Percentiles rank a stretch among this genome's conserved stretches.
Evolutionary conservation across 352 stramenopile species (phyloP).

Genomic region (Phytophthora idaei): DNA sequence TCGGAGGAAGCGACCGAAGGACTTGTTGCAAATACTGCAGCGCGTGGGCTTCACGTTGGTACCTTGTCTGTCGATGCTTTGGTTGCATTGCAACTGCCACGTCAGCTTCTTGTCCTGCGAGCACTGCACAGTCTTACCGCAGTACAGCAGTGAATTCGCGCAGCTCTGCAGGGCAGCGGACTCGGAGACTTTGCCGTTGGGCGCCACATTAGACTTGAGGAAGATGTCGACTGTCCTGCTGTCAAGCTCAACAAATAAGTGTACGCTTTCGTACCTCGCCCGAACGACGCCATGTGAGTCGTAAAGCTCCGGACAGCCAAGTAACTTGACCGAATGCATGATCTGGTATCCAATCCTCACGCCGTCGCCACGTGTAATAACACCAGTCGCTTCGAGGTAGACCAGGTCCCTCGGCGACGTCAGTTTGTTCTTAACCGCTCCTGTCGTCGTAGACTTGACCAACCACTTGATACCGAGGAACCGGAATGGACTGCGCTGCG

Average conservation of each 20-base stretch:
- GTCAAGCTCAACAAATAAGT: conserved; percentile 46
- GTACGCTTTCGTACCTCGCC: conserved; percentile 44
- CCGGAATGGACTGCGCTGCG: conserved; percentile 61
- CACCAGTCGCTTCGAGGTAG: conserved; percentile 71
- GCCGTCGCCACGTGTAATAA: conserved; percentile 52
- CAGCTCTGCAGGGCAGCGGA: conserved; percentile 38
- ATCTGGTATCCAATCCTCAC: conserved; percentile 71
- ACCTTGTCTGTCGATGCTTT: conserved; percentile 20
- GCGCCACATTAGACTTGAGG: conserved; percentile 38
- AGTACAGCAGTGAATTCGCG: conserved; percentile 46
- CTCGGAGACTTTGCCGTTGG: conserved; percentile 37
- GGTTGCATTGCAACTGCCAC: conserved; percentile 40
- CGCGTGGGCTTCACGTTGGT: conserved; percentile 27
- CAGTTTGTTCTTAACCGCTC: conserved; percentile 45
- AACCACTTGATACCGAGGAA: conserved; percentile 78
- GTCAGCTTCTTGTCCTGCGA: conserved; percentile 64
- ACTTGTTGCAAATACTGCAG: conserved; percentile 54
- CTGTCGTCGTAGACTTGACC: conserved; percentile 48
- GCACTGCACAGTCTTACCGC: conserved; percentile 47
- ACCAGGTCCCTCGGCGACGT: conserved; percentile 59
- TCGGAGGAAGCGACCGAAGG: conserved; percentile 41
- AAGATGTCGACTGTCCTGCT: conserved; percentile 46
- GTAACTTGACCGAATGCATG: conserved; percentile 64
- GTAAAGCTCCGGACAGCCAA: conserved; percentile 37
- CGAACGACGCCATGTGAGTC: conserved; percentile 43